Evolutionary conservation across 1,284 basidiomycete species (phyloP), one percentile per base, ranked within the genome.

Genomic region (Papiliotrema terrestris): DNA sequence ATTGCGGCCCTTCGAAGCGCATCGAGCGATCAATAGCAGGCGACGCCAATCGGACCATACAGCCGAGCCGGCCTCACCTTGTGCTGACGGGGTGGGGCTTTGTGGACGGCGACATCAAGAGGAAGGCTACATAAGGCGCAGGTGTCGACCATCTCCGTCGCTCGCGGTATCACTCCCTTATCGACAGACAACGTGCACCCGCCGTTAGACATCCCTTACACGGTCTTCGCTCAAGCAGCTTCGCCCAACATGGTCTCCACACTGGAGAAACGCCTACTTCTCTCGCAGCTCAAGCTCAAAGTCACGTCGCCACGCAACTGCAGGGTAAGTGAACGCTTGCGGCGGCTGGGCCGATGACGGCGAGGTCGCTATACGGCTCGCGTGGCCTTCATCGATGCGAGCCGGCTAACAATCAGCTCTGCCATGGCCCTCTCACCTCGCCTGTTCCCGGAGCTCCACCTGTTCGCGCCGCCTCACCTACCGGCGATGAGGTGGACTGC

Each of bases 401-500:
- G 6, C 29, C 8, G 25, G 11, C 45, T 47, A 35, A 35, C 45
- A 22, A 37, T 17, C 49, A 56, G 54, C 49, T 56, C 36, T 56
- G 54, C 38, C 54, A 56, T 29, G 54, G 54, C 17, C 54, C 54
- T 17, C 44, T 56, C 17, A 54, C 45, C 20, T 49, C 46, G 15
- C 32, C 45, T 2, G 37, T 29, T n/a, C 45, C 46, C 17, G 15
- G 19, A 25, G 26, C 52, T 14, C 52, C 52, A 8, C 52, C 52
- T 25, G 45, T 44, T 17, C 36, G 52, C 20, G 52, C 52, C 11
- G 15, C 35, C 9, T 39, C 36, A 22, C 43, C 45, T 19, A 38
- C 44, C 3, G 49, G 49, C 20, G 37, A 51, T 32, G 50, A 44
- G 22, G 49, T 51, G 15, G 54, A 56, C 43, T 56, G 54, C 36